Evolutionary conservation across 2,329 filamentous ascomycete species (phyloP).

Genomic region (Paraphaeosphaeria minitans): DNA sequence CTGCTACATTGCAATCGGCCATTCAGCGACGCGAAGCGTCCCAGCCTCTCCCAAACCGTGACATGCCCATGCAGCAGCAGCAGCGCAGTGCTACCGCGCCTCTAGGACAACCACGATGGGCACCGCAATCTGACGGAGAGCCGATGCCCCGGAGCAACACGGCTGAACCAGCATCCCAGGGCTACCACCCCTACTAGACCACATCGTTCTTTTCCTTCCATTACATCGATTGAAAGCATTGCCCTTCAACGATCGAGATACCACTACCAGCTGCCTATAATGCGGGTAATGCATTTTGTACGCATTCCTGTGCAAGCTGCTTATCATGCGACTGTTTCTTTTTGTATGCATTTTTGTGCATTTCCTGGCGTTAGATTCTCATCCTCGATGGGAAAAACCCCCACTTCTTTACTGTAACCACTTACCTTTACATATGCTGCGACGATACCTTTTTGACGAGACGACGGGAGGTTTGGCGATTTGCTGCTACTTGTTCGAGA

Average conservation of each 20-base stretch:
- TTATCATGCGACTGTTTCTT: slow-evolving; percentile 1
- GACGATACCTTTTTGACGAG: slow-evolving; percentile 7
- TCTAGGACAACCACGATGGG: slow-evolving; percentile 36
- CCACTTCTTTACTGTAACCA: slow-evolving; percentile 4
- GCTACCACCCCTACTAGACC: slow-evolving; percentile 25
- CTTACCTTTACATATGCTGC: slow-evolving; percentile 13
- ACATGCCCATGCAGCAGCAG: slow-evolving; percentile 35
- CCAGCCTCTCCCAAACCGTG: slow-evolving; percentile 37
- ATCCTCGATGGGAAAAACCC: slow-evolving; percentile 23
- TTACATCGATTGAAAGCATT: neutral
- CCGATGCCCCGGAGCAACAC: slow-evolving; percentile 28
- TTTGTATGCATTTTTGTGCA: slow-evolving; percentile 14
- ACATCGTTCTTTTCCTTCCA: neutral
- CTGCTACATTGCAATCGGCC: slow-evolving; percentile 40
- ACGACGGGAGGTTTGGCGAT: slow-evolving; percentile 16
- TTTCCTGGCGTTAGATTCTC: slow-evolving; percentile 25
- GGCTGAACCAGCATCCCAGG: slow-evolving; percentile 23
- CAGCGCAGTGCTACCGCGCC: slow-evolving; percentile 45
- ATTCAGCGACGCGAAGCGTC: slow-evolving; percentile 45
- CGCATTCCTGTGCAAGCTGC: slow-evolving; percentile 16
- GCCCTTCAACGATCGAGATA: slow-evolving; percentile 13
- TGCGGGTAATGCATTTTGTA: neutral
- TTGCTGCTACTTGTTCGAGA: slow-evolving; percentile 35
- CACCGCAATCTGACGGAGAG: slow-evolving; percentile 14
- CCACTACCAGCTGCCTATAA: slow-evolving; percentile 12